phyloP scores from a whole-genome alignment of 202 grass and related monocot genomes.

The Tripidium arundinaceum region DNA sequence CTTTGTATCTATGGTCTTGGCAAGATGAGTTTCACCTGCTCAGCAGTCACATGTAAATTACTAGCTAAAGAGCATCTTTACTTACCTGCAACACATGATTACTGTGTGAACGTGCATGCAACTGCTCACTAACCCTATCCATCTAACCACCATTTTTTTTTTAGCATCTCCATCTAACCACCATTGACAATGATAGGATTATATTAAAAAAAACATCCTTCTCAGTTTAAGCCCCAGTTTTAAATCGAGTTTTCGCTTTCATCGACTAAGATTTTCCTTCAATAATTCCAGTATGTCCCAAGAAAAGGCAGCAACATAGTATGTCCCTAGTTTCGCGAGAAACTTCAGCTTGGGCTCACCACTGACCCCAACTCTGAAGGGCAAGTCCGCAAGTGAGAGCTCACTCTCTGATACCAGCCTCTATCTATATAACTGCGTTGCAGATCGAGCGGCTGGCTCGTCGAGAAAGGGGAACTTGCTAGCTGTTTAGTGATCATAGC shows the following conservation, averaged over 20 bases:
- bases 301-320: background rate
- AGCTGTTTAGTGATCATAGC: too few relatives aligned
- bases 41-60: background rate
- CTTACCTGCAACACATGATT: slow-evolving; percentile 5
- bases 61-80: background rate
- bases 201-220: background rate
- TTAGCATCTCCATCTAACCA: slow-evolving; percentile 20
- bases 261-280: background rate
- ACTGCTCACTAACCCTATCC: slow-evolving; percentile 23
- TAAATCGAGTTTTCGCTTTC: background rate
- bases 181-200: background rate
- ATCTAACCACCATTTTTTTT: too few relatives aligned
- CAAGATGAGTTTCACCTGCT: background rate
- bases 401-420: background rate
- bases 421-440: slow-evolving; percentile 12
- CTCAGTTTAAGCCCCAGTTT: background rate
- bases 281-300: background rate
- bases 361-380: background rate
- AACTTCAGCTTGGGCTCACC: too few relatives aligned
- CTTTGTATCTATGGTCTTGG: background rate
- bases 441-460: background rate
- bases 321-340: background rate
- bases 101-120: background rate
- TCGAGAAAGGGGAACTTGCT: background rate
- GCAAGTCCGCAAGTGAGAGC: background rate